Percentiles rank a stretch among this genome's conserved stretches.
phyloP scores from a whole-genome alignment of 148 eudicot genomes.

The Camellia sinensis region DNA sequence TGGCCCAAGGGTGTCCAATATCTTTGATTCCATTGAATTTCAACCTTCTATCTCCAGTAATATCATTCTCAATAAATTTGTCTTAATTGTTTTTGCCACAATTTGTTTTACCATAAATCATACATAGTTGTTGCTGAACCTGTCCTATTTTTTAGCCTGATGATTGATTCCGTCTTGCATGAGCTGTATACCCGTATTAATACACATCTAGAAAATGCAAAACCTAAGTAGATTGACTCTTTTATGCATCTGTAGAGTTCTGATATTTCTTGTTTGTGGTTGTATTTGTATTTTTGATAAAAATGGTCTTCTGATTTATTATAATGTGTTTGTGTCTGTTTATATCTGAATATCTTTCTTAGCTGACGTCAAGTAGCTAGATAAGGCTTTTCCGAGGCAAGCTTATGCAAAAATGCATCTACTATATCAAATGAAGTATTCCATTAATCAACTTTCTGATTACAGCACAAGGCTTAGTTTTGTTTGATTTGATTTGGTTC shows the following conservation, averaged over 20 bases:
- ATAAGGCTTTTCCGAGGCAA: too few relatives aligned
- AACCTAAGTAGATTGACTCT: background rate
- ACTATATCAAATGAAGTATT: too few relatives aligned
- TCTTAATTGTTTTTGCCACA: background rate
- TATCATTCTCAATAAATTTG: background rate
- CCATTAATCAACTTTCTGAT: too few relatives aligned
- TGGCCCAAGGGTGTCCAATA: background rate
- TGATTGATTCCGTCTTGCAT: background rate
- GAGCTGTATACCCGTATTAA: background rate
- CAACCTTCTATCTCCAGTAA: background rate
- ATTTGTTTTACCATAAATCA: too few relatives aligned
- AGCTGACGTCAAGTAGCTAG: too few relatives aligned
- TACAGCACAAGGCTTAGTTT: too few relatives aligned
- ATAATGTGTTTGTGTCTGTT: too few relatives aligned
- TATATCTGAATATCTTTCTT: too few relatives aligned
- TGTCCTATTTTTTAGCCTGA: background rate
- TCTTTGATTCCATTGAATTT: background rate
- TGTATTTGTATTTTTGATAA: too few relatives aligned
- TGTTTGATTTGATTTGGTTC: too few relatives aligned
- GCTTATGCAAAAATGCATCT: too few relatives aligned
- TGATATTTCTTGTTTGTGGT: background rate
- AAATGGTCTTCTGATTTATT: too few relatives aligned
- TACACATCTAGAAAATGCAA: conserved; percentile 8
- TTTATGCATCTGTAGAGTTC: background rate
- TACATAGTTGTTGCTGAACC: background rate